Conservation (phyloP, 1,284 basidiomycete species). For the Cutaneotrichosporon cavernicola region DNA sequence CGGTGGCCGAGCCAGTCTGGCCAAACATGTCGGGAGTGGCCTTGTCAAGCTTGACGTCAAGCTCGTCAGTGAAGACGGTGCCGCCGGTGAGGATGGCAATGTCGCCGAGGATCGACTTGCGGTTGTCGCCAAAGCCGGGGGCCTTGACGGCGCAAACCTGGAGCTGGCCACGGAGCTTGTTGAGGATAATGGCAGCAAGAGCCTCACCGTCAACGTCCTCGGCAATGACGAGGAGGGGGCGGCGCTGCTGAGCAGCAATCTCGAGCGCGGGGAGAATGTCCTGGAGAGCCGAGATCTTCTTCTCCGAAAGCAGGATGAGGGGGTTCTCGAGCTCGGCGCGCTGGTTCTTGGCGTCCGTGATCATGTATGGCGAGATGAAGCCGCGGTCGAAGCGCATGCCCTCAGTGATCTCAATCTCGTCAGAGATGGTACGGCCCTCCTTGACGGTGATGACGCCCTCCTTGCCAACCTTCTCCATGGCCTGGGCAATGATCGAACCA, state of each 20-base stretch:
- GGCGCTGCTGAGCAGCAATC: conserved; percentile 82
- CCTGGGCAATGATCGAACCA: conserved; percentile 94
- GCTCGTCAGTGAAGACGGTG: conserved; percentile 96
- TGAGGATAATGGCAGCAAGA: conserved; percentile 93
- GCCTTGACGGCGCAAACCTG: conserved; percentile 93
- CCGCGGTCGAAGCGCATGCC: conserved; percentile 99
- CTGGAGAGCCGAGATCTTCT: conserved; percentile 94
- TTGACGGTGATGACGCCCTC: conserved; percentile 99
- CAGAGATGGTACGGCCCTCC: conserved; percentile 95
- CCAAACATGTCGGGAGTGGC: conserved; percentile 88
- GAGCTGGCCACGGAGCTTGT: conserved; percentile 97
- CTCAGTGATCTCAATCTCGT: conserved; percentile 98
- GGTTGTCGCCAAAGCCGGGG: conserved; percentile 98
- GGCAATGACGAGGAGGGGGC: conserved; percentile 92
- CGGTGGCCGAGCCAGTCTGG: conserved; percentile 83
- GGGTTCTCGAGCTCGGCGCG: conserved; percentile 98
- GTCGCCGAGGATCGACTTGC: conserved; percentile 96
- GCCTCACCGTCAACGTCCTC: conserved; percentile 98
- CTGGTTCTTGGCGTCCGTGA: conserved; percentile 97
- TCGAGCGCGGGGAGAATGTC: conserved; percentile 96
- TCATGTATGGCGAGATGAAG: conserved; percentile 97
- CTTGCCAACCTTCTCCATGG: conserved; percentile 99
- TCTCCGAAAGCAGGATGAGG: conserved; percentile 87
- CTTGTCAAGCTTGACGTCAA: conserved; percentile 95
- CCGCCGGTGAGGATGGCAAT: conserved; percentile 95